Conservation (phyloP, 345 rosid genomes). For the Kandelia obovata region DNA sequence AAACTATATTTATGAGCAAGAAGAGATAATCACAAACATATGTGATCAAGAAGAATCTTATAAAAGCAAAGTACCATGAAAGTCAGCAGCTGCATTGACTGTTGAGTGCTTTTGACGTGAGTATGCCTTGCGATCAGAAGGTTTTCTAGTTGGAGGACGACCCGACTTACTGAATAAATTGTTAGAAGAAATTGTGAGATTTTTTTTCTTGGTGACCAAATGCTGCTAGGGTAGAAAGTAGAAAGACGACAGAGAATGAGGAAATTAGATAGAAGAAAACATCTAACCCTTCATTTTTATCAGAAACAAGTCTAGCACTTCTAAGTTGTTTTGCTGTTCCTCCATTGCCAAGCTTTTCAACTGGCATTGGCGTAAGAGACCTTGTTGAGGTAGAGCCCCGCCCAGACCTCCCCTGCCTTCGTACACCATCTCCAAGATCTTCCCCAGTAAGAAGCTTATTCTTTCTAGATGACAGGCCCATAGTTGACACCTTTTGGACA, state of each 20-base stretch:
- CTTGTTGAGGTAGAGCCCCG: constrained; percentile 62
- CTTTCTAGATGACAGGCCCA: constrained; percentile 65
- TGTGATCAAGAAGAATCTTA: constrained; percentile 8
- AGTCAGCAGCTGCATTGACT: constrained; percentile 54
- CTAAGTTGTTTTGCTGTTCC: constrained; percentile 87
- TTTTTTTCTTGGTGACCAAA: constrained; percentile 7
- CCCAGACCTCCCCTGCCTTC: constrained; percentile 86
- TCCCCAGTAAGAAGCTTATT: constrained; percentile 60
- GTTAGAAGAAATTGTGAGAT: constrained; percentile 27
- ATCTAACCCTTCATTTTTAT: constrained; percentile 72
- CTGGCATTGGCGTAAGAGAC: constrained; percentile 50
- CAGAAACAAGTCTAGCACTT: constrained; percentile 64
- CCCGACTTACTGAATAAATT: constrained; percentile 73
- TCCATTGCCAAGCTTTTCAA: constrained; percentile 62
- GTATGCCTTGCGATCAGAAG: constrained; percentile 84
- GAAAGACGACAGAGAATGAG: constrained; percentile 8
- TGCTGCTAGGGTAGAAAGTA: background rate
- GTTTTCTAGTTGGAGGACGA: constrained; percentile 87
- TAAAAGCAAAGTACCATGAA: constrained; percentile 58
- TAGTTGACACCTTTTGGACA: constrained; percentile 59
- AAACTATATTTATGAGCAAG: constrained; percentile 20
- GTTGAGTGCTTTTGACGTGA: constrained; percentile 61
- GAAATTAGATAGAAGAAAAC: constrained; percentile 15
- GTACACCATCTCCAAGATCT: constrained; percentile 70
- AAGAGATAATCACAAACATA: constrained; percentile 9